phyloP scores from a whole-genome alignment of 2,329 filamentous ascomycete species.

The Fusarium bulbicola region DNA sequence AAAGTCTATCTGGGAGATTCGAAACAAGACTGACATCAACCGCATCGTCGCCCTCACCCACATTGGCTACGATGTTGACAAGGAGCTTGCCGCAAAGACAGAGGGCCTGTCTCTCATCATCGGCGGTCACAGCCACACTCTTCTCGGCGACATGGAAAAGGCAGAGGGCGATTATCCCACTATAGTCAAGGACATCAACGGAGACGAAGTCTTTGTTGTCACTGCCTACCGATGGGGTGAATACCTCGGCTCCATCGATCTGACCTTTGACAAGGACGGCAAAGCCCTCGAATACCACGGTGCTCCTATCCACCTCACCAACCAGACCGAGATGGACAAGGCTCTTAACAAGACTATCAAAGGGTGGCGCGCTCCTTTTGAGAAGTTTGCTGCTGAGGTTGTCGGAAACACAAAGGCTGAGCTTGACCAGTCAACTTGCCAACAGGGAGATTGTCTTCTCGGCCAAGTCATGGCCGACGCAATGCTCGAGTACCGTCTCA shows the following conservation, averaged over 20 bases:
- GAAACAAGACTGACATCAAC: slow-evolving; percentile 67
- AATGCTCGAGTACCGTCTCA: slow-evolving; percentile 68
- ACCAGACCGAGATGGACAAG: slow-evolving; percentile 65
- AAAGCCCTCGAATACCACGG: slow-evolving; percentile 71
- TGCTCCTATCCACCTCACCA: slow-evolving; percentile 71
- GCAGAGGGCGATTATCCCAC: slow-evolving; percentile 71
- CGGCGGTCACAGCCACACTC: slow-evolving; percentile 69
- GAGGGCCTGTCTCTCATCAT: slow-evolving; percentile 74
- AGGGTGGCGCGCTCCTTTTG: slow-evolving; percentile 68
- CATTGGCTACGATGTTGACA: slow-evolving; percentile 72
- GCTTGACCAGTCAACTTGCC: slow-evolving; percentile 68
- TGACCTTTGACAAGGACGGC: slow-evolving; percentile 68
- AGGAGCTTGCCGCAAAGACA: slow-evolving; percentile 66
- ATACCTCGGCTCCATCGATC: slow-evolving; percentile 73
- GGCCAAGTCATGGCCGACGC: slow-evolving; percentile 67
- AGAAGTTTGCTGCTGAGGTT: slow-evolving; percentile 65
- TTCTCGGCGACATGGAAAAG: slow-evolving; percentile 66
- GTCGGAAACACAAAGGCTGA: slow-evolving; percentile 63
- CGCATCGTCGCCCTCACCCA: slow-evolving; percentile 74
- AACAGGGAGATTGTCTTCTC: slow-evolving; percentile 65
- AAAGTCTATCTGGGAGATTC: slow-evolving; percentile 69
- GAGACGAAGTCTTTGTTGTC: slow-evolving; percentile 74
- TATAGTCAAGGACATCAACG: slow-evolving; percentile 66
- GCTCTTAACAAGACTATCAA: slow-evolving; percentile 66
- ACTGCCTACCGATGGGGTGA: slow-evolving; percentile 75